Percentiles rank a stretch among this genome's conserved stretches.
Evolutionary conservation across 306 rosid species (phyloP).

Genomic region (Phaseolus lunatus): DNA sequence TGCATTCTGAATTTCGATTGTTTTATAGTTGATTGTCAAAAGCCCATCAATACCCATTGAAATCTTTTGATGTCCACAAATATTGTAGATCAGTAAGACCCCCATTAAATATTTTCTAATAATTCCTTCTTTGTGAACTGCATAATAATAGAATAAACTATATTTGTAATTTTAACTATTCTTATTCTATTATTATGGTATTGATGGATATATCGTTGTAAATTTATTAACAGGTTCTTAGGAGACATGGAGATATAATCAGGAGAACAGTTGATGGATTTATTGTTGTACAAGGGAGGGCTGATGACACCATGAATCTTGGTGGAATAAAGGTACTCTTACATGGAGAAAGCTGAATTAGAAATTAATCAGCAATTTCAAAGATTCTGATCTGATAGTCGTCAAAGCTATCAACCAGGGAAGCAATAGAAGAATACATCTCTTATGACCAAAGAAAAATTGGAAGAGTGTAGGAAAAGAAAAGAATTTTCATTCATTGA

Average conservation of each 20-base stretch:
- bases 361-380: conserved; percentile 14
- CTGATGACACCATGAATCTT: conserved; percentile 95
- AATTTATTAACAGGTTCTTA: conserved; percentile 60
- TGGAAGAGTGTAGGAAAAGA: background rate
- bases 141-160: background rate
- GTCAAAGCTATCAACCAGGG: conserved; percentile 6
- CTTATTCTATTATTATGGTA: background rate
- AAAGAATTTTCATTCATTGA: background rate
- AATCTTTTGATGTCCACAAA: background rate
- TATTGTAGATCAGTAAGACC: background rate
- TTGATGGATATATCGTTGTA: conserved; percentile 32
- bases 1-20: background rate
- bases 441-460: background rate
- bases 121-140: conserved; percentile 22
- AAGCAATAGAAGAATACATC: background rate
- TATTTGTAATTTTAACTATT: conserved; percentile 1
- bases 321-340: conserved; percentile 91
- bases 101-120: conserved; percentile 16
- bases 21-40: background rate
- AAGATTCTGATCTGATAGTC: conserved; percentile 28
- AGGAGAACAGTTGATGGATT: conserved; percentile 76
- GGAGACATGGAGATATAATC: conserved; percentile 90
- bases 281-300: conserved; percentile 79
- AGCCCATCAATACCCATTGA: background rate
- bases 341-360: background rate